Conservation (phyloP, 768 basidiomycete species). For the Polyporus arcularius region DNA sequence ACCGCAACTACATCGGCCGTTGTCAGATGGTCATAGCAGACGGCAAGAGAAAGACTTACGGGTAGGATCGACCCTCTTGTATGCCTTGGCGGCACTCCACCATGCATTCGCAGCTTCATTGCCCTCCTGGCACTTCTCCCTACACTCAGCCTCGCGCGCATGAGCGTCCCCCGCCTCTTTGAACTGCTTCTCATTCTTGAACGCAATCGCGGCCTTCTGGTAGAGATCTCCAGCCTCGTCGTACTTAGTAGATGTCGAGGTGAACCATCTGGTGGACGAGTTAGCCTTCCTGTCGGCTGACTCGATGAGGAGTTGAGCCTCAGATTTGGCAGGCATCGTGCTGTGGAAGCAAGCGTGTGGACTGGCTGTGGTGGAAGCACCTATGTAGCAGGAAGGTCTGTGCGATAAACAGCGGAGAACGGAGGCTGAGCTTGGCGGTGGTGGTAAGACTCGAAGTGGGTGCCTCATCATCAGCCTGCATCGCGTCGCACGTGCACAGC, state of each 20-base stretch:
- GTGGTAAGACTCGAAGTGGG: not conserved
- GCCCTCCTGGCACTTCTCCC: slow-evolving; percentile 81
- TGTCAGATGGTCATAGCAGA: not conserved
- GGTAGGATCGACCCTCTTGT: slow-evolving; percentile 85
- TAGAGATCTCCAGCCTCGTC: slow-evolving; percentile 97
- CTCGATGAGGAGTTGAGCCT: slow-evolving; percentile 72
- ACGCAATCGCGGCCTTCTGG: slow-evolving; percentile 91
- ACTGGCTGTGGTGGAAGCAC: not conserved
- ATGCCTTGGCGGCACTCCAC: slow-evolving; percentile 98
- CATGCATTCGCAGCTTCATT: slow-evolving; percentile 98
- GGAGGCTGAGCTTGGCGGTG: slow-evolving; percentile 7
- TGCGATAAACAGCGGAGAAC: not conserved
- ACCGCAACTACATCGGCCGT: slow-evolving; percentile 68
- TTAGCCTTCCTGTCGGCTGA: slow-evolving; percentile 92
- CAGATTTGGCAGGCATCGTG: slow-evolving; percentile 72
- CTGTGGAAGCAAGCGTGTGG: not conserved
- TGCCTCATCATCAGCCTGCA: not conserved
- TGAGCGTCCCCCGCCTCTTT: slow-evolving; percentile 92
- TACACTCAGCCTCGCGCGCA: slow-evolving; percentile 91
- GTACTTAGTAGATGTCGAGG: slow-evolving; percentile 77
- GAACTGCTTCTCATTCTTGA: slow-evolving; percentile 90
- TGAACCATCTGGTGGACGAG: slow-evolving; percentile 87
- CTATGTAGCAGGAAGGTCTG: not conserved
- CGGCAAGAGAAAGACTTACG: slow-evolving; percentile 47
- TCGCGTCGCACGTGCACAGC: slow-evolving; percentile 18